Conservation (phyloP, 192 early-diverging fungal genomes). For the Coemansia erecta region DNA sequence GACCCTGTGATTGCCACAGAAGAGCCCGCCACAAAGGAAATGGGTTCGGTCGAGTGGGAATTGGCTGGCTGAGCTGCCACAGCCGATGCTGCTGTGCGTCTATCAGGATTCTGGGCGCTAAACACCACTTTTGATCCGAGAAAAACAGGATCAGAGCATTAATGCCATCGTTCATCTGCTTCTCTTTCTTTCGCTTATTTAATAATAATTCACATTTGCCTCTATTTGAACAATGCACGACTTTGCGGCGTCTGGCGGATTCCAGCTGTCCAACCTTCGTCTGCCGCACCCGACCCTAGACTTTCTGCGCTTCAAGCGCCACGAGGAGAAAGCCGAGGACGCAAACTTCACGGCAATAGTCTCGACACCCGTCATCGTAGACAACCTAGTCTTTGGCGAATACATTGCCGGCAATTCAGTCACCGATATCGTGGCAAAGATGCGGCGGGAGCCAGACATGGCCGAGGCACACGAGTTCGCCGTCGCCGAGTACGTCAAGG, state of each 20-base stretch:
- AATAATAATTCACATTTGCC: neutral
- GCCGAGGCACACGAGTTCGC: constrained; percentile 10
- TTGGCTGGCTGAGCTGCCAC: too few species aligned
- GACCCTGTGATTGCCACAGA: too few species aligned
- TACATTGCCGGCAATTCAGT: constrained; percentile 22
- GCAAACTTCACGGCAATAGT: constrained; percentile 31
- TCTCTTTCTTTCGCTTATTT: neutral
- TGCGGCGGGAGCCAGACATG: constrained; percentile 24
- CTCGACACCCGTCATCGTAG: constrained; percentile 18
- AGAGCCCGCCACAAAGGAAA: neutral
- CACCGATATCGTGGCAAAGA: constrained; percentile 10
- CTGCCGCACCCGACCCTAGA: constrained; percentile 27
- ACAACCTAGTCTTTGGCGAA: constrained; percentile 18
- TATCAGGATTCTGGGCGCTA: too few species aligned
- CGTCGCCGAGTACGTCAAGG: constrained; percentile 21
- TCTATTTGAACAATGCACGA: constrained; percentile 7
- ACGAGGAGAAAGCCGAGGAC: constrained; percentile 20
- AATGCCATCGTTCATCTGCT: neutral
- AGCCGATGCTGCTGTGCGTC: too few species aligned
- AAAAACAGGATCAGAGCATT: too few species aligned
- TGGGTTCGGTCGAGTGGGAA: neutral
- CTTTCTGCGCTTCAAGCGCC: constrained; percentile 24
- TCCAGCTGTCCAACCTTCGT: constrained; percentile 28
- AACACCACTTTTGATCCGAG: too few species aligned
- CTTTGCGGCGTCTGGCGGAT: constrained; percentile 13